Conservation (phyloP, 2,329 filamentous ascomycete genomes). For the Phialophora tarda region DNA sequence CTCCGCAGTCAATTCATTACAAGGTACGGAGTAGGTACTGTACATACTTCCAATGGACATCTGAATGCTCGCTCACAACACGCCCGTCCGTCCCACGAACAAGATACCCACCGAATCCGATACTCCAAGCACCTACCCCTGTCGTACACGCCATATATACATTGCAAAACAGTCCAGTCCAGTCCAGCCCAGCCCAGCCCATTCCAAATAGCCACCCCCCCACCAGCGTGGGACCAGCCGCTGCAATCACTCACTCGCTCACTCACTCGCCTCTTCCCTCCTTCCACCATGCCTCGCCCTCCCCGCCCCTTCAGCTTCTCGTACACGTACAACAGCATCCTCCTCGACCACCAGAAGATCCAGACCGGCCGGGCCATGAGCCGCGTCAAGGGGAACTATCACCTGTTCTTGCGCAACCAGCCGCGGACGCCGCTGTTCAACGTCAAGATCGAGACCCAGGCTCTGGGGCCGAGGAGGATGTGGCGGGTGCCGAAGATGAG, state of each 20-base stretch:
- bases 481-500: conserved; percentile 36
- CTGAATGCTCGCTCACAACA: no score
- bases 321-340: conserved; percentile 38
- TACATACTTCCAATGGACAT: no score
- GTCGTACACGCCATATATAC: background rate
- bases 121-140: background rate
- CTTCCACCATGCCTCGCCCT: conserved; percentile 11
- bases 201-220: background rate
- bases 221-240: background rate
- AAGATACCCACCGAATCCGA: background rate
- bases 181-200: background rate
- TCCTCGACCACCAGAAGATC: conserved; percentile 37
- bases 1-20: conserved; percentile 9
- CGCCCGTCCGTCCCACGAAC: background rate
- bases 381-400: conserved; percentile 36
- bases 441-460: conserved; percentile 9
- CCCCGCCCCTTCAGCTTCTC: conserved; percentile 33
- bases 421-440: conserved; percentile 33
- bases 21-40: no score
- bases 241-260: background rate
- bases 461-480: conserved; percentile 28
- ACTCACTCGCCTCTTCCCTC: background rate
- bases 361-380: conserved; percentile 36
- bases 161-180: background rate
- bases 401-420: conserved; percentile 40